Base-by-base conservation (phyloP, 2,329 filamentous ascomycete species). In the Fusarium kyushuense region DNA sequence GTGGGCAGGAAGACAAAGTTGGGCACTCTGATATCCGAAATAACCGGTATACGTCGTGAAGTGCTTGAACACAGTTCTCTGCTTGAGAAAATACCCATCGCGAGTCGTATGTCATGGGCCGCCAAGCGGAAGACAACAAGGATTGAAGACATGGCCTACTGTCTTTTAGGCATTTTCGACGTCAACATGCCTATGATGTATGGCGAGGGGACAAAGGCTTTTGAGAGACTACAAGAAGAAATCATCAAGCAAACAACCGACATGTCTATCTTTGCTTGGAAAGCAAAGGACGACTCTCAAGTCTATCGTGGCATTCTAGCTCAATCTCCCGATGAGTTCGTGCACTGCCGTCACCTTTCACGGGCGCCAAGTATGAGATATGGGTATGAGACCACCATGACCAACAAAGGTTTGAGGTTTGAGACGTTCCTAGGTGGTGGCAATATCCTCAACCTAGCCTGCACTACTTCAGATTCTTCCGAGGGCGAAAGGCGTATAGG, bases 181-280 rank as follows among this genome's bases (percentile, higher is more conserved):
- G 63, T 67, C 7, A 35, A 63, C 4, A 67, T 67, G 63, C 64
- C 57, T 1, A 38, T 67, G 29, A 10, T 67, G 4, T 67, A 67
- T 2, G 64, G 64, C 1, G 64, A 67, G 30, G 64, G 64, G 0
- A 6, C 13, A 1, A 67, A 32, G 5, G 64, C 64, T 3, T 67
- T 67, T 4, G 6, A 43, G 4, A 42, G 64, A 3, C 14, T 67
- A 1, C 64, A 67, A 19, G 64, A 67, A 5, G 63, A 67, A n/a
- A 67, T 67, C 0, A 47, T 67, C 1, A 63, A 62, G 10, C 42
- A 51, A 3, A 67, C 63, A 4, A 56, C 54, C 2, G 63, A 67
- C 3, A 58, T 66, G 21, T 58, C 64, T 0, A 30, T 67, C 7
- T 63, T 67, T 19, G 63, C 63, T 3, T 67, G 63, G 63, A 62